Base-by-base conservation (phyloP, 805 yeast genomes). In the Jamesozyma hellenica region DNA sequence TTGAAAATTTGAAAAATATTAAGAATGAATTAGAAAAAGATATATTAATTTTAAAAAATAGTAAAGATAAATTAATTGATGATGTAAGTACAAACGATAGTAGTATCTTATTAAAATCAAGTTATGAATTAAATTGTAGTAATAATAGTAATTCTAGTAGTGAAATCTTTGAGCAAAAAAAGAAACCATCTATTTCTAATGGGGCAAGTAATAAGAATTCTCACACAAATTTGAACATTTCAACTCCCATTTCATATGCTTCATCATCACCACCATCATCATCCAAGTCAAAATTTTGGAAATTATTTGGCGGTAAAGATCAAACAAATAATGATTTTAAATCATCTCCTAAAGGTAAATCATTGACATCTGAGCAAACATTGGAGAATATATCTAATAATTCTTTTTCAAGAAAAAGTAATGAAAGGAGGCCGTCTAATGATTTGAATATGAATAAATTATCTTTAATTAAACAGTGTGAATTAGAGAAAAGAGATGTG, bases 401-500 rank as follows among this genome's bases (percentile, higher is more conserved):
- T 13, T 29, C 16, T n/a, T 18, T 7, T 15, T 11, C 16, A n/a
- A 29, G 17, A 14, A n/a, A 14, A n/a, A 28, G 10, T 13, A n/a
- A 14, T n/a, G 17, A 13, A 29, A 14, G 17, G 6, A 11, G 10
- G 5, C 7, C 5, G 4, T 11, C 16, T 9, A 29, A n/a, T 15
- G 17, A 14, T n/a, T 4, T 11, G 3, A 16, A 29, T n/a, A 8
- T 9, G 4, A 9, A 10, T 6, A 13, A 9, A 4, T 8, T 34
- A 4, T 25, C 36, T 3, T 16, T 34, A 23, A 16, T 34, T 42
- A 67, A 71, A 40, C 68, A 94, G 38, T 71, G 83, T 12, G 63
- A 64, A 13, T 68, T 61, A 48, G 98, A 90, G 54, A 68, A 71
- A 13, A 66, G 72, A 25, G 47, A 56, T 10, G 70, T 85, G 10